Base-by-base conservation (phyloP, 2,329 filamentous ascomycete genomes). In the Aaosphaeria arxii region DNA sequence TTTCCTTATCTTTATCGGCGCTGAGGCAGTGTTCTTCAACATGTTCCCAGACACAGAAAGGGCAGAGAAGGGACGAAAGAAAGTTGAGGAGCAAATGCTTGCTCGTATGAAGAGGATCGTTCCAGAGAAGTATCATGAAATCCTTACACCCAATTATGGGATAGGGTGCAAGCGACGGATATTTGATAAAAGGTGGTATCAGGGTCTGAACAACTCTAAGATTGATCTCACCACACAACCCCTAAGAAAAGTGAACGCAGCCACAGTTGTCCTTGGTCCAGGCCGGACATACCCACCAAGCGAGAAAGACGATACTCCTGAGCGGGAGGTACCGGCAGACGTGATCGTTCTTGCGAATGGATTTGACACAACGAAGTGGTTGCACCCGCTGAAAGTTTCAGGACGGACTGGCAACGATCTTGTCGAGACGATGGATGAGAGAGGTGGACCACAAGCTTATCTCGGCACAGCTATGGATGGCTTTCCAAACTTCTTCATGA, bases 81-180 rank as follows among this genome's bases (percentile, higher is more conserved):
- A 55, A 7, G 63, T 74, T 1, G 76, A 79, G 50, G 63, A 64
- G n/a, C 66, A 56, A 61, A 75, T 73, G 56, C 49, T 81, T 31
- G 47, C 56, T 5, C 69, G 77, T 41, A 76, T 84, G 72, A 75
- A 72, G 48, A 58, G 63, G 4, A 70, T 63, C 1, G 79, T 79
- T 0, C 84, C 84, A 0, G 69, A 77, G 43, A 79, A 83, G 63
- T 87, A 86, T 50, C 79, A 82, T 52, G 77, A 83, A 30, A 73
- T 84, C 5, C 62, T 87, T 33, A 81, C 82, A 1, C 84, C 84
- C 0, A 76, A 86, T 43, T 87, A 84, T 48, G 74, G 77, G 40
- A 65, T 85, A 11, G 82, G 83, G 1, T 86, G 83, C 68, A 87
- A 86, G 67, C 71, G 84, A n/a, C 74, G 82, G 11, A 78, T 87